Conservation (phyloP, 2,329 filamentous ascomycete genomes). For the Metarhizium robertsii region DNA sequence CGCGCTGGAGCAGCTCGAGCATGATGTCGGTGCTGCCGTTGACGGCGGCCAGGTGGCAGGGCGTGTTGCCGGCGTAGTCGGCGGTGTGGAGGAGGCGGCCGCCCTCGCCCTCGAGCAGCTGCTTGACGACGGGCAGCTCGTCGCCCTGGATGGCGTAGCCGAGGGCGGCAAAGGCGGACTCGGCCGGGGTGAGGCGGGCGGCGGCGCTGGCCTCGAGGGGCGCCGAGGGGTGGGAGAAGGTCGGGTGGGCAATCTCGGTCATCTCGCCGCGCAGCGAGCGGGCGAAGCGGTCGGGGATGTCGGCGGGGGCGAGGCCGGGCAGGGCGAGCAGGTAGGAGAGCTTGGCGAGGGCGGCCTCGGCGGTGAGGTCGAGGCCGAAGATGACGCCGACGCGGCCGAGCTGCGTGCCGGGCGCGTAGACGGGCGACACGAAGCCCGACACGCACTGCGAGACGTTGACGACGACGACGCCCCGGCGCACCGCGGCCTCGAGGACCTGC, state of each 20-base stretch:
- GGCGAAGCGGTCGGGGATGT: slow-evolving; percentile 64
- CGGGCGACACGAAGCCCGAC: slow-evolving; percentile 63
- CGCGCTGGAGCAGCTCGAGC: slow-evolving; percentile 47
- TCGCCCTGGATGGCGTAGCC: slow-evolving; percentile 72
- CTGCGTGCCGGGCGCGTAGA: slow-evolving; percentile 70
- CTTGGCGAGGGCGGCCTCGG: slow-evolving; percentile 85
- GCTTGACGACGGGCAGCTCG: slow-evolving; percentile 54
- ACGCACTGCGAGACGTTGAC: slow-evolving; percentile 90
- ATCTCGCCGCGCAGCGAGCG: slow-evolving; percentile 74
- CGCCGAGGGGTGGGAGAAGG: slow-evolving; percentile 65
- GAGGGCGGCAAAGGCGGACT: slow-evolving; percentile 65
- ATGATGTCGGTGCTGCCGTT: slow-evolving; percentile 45
- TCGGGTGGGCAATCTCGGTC: slow-evolving; percentile 63
- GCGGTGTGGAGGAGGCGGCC: slow-evolving; percentile 60
- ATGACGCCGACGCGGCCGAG: slow-evolving; percentile 79
- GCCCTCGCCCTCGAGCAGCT: slow-evolving; percentile 59
- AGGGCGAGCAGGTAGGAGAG: slow-evolving; percentile 73
- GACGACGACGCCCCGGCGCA: slow-evolving; percentile 72
- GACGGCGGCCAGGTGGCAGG: slow-evolving; percentile 48
- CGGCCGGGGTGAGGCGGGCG: slow-evolving; percentile 33
- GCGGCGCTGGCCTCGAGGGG: slow-evolving; percentile 28
- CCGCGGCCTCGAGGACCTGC: slow-evolving; percentile 65
- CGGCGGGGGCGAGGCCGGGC: slow-evolving; percentile 51
- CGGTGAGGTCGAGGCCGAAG: slow-evolving; percentile 81
- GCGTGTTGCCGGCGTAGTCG: slow-evolving; percentile 77